Evolutionary conservation across 805 yeast genomes (phyloP).

Genomic region (Millerago galiae): DNA sequence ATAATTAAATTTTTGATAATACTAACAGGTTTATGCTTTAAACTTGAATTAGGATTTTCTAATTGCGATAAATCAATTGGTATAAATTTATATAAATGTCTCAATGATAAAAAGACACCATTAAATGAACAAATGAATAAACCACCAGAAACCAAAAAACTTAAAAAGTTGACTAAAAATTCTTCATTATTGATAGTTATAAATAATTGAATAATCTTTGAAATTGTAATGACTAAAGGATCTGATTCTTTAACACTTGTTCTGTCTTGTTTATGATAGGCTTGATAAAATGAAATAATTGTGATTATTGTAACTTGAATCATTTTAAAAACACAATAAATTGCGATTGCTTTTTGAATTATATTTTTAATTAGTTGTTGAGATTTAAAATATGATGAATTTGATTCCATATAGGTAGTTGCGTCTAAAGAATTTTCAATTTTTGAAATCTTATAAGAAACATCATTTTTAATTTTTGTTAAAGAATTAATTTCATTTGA

Average conservation of each 20-base stretch:
- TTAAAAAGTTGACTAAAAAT: constrained; percentile 30
- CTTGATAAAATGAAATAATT: constrained; percentile 21
- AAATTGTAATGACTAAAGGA: constrained; percentile 33
- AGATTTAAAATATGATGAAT: background rate
- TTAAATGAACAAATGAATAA: constrained; percentile 59
- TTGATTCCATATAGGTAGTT: background rate
- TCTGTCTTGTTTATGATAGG: constrained; percentile 5
- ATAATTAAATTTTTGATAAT: constrained; percentile 33
- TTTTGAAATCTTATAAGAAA: constrained; percentile 14
- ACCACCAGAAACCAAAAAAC: constrained; percentile 48
- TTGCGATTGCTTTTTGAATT: constrained; percentile 16
- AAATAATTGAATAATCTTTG: constrained; percentile 27
- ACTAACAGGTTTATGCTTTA: constrained; percentile 25
- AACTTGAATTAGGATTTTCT: constrained; percentile 7
- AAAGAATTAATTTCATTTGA: constrained; percentile 17
- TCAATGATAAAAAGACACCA: constrained; percentile 55
- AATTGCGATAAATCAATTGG: constrained; percentile 29
- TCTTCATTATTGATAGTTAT: constrained; percentile 30
- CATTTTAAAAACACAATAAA: constrained; percentile 33
- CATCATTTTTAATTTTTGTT: constrained; percentile 19
- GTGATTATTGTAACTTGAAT: constrained; percentile 25
- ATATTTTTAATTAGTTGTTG: constrained; percentile 1
- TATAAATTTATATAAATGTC: constrained; percentile 38
- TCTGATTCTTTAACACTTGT: constrained; percentile 22
- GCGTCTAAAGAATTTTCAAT: constrained; percentile 9